phyloP scores from a whole-genome alignment of 441 rosid species.

The Kokia cookei region DNA sequence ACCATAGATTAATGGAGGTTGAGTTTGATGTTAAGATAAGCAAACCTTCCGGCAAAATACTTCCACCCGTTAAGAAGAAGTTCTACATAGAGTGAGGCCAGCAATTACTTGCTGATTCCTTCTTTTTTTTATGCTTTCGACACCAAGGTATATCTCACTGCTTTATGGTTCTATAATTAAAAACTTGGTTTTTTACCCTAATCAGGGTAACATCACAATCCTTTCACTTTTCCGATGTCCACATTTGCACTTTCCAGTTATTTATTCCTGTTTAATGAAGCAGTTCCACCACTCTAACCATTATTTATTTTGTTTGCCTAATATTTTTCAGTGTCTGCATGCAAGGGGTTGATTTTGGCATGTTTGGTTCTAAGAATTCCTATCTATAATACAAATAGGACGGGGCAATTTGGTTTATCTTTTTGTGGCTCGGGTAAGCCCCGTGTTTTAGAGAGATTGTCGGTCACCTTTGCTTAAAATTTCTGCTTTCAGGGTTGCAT shows the following conservation, averaged over 20 bases:
- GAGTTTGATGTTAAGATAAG: slow-evolving; percentile 57
- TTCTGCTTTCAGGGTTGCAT: not conserved
- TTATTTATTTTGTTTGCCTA: not conserved
- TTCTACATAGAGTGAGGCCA: slow-evolving; percentile 69
- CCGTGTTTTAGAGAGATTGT: not conserved
- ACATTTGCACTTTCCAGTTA: too few species aligned
- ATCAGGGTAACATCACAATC: too few species aligned
- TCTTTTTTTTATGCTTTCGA: not conserved
- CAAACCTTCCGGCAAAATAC: slow-evolving; percentile 44
- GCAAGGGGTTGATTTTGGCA: not conserved
- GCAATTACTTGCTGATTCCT: slow-evolving; percentile 13
- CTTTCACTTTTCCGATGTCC: too few species aligned
- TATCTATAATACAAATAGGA: not conserved
- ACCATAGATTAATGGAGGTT: slow-evolving; percentile 87
- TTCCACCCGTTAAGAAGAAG: slow-evolving; percentile 43
- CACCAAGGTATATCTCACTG: slow-evolving; percentile 10
- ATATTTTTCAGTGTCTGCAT: not conserved
- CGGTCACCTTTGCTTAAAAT: not conserved
- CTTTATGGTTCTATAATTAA: not conserved
- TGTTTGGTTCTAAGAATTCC: not conserved
- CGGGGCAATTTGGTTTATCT: not conserved
- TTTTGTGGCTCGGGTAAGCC: not conserved
- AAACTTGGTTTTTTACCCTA: too few species aligned
- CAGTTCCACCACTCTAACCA: not conserved
- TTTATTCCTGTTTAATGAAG: too few species aligned